phyloP scores from a whole-genome alignment of 2,329 filamentous ascomycete genomes.

The Colletotrichum somersetense region DNA sequence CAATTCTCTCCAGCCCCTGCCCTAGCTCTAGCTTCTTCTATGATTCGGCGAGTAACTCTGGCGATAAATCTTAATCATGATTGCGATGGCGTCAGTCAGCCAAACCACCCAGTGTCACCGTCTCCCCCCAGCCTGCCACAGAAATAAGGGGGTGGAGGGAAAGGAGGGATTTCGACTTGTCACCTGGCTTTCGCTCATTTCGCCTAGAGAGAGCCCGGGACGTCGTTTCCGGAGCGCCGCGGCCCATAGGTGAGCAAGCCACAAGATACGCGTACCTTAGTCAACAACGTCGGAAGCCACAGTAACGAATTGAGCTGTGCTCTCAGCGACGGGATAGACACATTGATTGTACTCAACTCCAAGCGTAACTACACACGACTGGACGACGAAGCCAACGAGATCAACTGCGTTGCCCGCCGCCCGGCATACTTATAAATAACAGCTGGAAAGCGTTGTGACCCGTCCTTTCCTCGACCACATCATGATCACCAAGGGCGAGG shows the following conservation, averaged over 20 bases:
- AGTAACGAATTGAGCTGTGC: neutral
- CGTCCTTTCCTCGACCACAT: neutral
- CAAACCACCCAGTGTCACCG: neutral
- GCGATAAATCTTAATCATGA: slow-evolving; percentile 11
- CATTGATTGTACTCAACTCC: neutral
- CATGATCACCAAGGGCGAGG: slow-evolving; percentile 18
- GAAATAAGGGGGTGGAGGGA: slow-evolving; percentile 17
- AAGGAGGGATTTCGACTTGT: slow-evolving; percentile 27
- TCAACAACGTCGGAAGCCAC: slow-evolving; percentile 21
- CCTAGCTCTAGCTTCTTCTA: neutral
- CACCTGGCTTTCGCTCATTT: slow-evolving; percentile 32
- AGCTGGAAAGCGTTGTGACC: neutral
- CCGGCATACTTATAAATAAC: neutral
- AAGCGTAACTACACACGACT: neutral
- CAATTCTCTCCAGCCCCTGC: neutral
- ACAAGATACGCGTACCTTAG: slow-evolving; percentile 1
- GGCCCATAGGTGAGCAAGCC: slow-evolving; percentile 8
- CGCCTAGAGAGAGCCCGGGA: slow-evolving; percentile 10
- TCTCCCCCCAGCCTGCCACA: slow-evolving; percentile 1
- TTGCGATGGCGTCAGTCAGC: slow-evolving; percentile 5
- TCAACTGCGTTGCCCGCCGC: slow-evolving; percentile 9
- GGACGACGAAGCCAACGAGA: slow-evolving; percentile 11
- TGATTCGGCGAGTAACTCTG: neutral
- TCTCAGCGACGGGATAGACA: neutral
- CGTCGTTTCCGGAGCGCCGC: slow-evolving; percentile 16